Base-by-base conservation (phyloP, 2,329 filamentous ascomycete species). In the Clonostachys rhizophaga region DNA sequence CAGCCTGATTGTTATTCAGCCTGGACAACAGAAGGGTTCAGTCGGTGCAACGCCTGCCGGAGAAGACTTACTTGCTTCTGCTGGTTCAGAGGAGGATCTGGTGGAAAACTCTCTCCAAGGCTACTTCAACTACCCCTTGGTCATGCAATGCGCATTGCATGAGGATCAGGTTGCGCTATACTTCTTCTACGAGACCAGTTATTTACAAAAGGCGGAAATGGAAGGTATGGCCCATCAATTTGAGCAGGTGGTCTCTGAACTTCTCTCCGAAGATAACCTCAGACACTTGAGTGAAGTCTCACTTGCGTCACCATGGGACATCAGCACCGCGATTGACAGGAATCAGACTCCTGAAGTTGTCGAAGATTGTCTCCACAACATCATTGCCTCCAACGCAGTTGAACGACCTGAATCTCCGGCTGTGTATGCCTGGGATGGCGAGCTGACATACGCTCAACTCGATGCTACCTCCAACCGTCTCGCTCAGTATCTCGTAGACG, bases 351-450 rank as follows among this genome's bases (percentile, higher is more conserved):
- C 46, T 34, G 39, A 44, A 1, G 14, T 40, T 8, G 24, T 44
- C 33, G 35, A 47, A 13, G 30, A 34, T 9, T 44, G 41, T 12
- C 18, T 47, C 12, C 47, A 52, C 42, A 44, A 51, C 8, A 48
- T 54, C 20, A 43, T 54, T 34, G 40, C 42, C 8, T 34, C 37
- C 4, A 46, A 45, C 30, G 50, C 34, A 8, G 12, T 45, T 10
- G 6, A 16, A 13, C 34, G 34, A 10, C 68, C 70, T 1, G 48
- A 55, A 12, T 56, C 59, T 12, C 52, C 57, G 5, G 71, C 71
- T 18, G 62, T 74, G 33, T 55, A 66, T 42, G 69, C 71, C 2
- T 73, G 69, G 68, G 70, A 73, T 47, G 70, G 70, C 50, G 40
- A 59, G 41, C 63, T 72, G 46, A 69, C 69, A 9, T 75, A 72